Base-by-base conservation (phyloP, 148 eudicot species). In the Beta vulgaris region DNA sequence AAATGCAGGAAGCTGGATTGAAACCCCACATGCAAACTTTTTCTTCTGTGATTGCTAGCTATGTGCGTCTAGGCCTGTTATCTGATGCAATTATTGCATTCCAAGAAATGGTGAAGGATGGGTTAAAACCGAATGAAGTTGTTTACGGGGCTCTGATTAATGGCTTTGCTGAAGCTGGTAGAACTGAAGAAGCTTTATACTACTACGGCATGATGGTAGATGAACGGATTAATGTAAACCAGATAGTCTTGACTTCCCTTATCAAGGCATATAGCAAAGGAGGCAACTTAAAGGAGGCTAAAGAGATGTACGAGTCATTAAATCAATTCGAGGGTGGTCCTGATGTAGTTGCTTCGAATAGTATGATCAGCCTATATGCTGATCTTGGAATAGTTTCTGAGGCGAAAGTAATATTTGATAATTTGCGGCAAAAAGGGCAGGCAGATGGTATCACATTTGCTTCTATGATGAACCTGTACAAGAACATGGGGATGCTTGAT, bases 401-500 rank as follows among this genome's bases (percentile, higher is more conserved):
- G 77, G 98, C 96, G 62, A 81, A 77, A 78, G 54, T 71, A 66
- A 79, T 88, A 65, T 93, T 85, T 64, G 86, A 91, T 81, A 35
- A 81, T 54, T 55, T 93, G 74, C 84, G 77, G 82, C 77, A 73
- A 53, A 85, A 74, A 71, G 85, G 86, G 43, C 75, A 58, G 49
- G 93, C 92, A 57, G 92, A 93, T 77, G 90, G 82, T 39, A 82
- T 89, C 71, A 89, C 93, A 18, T 93, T 82, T 80, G 87, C 97
- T 26, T 85, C 85, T 58, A 89, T 93, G 89, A 93, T 91, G 87
- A 83, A 82, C 63, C 79, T 89, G 44, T 93, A 89, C 78, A 88
- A 84, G 84, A 91, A 85, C 83, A 84, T 91, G 92, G 96, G 93
- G 37, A 85, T 86, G 93, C 88, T 89, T 70, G 96, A 93, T 67